Evolutionary conservation across 2,329 filamentous ascomycete genomes (phyloP).

Genomic region (Cladophialophora bantiana): DNA sequence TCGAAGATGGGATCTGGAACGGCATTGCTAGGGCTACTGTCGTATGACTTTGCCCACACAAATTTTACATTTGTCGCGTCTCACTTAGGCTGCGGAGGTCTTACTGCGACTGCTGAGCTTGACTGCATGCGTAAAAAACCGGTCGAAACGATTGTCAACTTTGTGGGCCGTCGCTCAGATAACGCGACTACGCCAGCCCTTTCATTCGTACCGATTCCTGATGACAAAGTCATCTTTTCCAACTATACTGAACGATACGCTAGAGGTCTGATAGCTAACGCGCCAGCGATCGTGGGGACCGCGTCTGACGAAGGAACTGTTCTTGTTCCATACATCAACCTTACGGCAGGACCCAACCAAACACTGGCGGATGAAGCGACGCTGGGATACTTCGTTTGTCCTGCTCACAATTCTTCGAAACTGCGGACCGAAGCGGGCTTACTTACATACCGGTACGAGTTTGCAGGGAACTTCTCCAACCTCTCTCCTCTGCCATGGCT

Average conservation of each 20-base stretch:
- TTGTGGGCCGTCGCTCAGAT: constrained; percentile 39
- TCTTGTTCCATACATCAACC: background rate
- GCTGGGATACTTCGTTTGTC: background rate
- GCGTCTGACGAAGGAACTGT: background rate
- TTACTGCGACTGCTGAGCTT: constrained; percentile 39
- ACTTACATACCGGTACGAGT: constrained; percentile 51
- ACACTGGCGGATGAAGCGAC: background rate
- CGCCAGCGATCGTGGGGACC: constrained; percentile 29
- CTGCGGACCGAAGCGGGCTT: constrained; percentile 36
- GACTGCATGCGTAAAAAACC: constrained; percentile 44
- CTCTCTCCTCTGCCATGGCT: constrained; percentile 50
- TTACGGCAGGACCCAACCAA: background rate
- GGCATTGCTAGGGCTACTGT: background rate
- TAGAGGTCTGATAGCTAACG: constrained; percentile 29
- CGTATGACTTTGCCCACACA: constrained; percentile 34
- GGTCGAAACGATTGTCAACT: constrained; percentile 41
- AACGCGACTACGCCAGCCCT: constrained; percentile 31
- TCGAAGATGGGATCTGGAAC: too few species aligned
- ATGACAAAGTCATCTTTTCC: constrained; percentile 43
- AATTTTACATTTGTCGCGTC: constrained; percentile 45
- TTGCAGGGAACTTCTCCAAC: constrained; percentile 53
- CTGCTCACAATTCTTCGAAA: background rate
- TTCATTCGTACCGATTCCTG: constrained; percentile 37
- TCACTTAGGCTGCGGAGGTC: constrained; percentile 41
- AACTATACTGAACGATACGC: constrained; percentile 40